These are phyloP conservation scores for Ascochyta clinopodiicola DNA, from an alignment of 2,329 filamentous ascomycete genomes.

Conservation along the genomic window DNA sequence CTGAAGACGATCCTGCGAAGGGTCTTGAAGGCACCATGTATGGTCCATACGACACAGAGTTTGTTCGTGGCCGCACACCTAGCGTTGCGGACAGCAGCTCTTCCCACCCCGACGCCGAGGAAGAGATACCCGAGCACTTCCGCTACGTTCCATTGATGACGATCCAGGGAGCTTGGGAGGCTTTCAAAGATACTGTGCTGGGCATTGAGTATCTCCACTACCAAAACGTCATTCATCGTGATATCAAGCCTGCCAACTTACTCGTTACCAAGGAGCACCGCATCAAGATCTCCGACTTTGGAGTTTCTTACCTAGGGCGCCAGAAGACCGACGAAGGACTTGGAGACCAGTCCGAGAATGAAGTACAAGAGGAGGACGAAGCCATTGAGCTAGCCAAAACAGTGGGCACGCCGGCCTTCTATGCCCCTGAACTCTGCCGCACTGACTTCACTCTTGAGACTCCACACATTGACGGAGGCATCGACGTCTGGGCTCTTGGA, in stretches of 20 bases:
- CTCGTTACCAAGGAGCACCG: slow-evolving; percentile 83
- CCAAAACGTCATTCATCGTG: slow-evolving; percentile 59
- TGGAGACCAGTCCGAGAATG: slow-evolving; percentile 77
- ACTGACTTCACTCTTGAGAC: slow-evolving; percentile 72
- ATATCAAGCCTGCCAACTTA: slow-evolving; percentile 75
- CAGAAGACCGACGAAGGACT: slow-evolving; percentile 80
- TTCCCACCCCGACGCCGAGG: slow-evolving; percentile 56
- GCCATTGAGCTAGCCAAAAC: slow-evolving; percentile 97
- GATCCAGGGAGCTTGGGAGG: slow-evolving; percentile 77
- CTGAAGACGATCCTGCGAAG: slow-evolving; percentile 37
- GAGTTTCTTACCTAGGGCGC: slow-evolving; percentile 94
- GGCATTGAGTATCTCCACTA: slow-evolving; percentile 85
- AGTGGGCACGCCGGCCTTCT: slow-evolving; percentile 96
- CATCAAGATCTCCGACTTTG: slow-evolving; percentile 98
- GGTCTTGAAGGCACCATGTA: slow-evolving; percentile 80
- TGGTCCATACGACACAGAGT: slow-evolving; percentile 68
- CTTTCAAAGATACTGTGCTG: slow-evolving; percentile 90
- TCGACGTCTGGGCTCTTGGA: slow-evolving; percentile 96
- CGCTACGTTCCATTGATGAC: slow-evolving; percentile 95
- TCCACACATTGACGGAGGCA: slow-evolving; percentile 85
- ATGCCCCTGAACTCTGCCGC: slow-evolving; percentile 94
- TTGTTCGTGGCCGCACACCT: slow-evolving; percentile 71
- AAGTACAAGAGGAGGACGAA: slow-evolving; percentile 87
- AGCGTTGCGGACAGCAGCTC: slow-evolving; percentile 80
- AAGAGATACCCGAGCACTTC: slow-evolving; percentile 81